Conservation (phyloP, 305 asterid genomes). For the Solanum chacoense region DNA sequence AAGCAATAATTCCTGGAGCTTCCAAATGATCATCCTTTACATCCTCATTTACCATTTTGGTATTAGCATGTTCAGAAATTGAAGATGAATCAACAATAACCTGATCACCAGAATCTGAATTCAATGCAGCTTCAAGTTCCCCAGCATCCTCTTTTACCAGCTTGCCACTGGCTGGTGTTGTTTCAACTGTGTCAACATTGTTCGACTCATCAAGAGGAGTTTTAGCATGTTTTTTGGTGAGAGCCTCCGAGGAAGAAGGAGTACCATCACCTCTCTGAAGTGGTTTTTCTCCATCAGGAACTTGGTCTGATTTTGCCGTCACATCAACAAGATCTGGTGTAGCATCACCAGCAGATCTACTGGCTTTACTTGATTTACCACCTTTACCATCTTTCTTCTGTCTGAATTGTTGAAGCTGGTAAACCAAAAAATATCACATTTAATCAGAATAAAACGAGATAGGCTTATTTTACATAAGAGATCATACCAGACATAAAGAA, state of each 20-base stretch:
- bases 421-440: neutral
- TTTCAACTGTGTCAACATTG: constrained; percentile 25
- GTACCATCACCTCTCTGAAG: constrained; percentile 17
- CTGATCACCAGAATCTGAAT: constrained; percentile 18
- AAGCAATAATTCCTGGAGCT: constrained; percentile 12
- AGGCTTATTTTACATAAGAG: neutral
- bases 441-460: neutral
- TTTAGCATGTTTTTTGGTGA: constrained; percentile 16
- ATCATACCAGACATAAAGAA: neutral
- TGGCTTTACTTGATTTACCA: constrained; percentile 45
- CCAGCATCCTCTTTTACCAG: constrained; percentile 29
- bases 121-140: constrained; percentile 6
- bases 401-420: constrained; percentile 91
- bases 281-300: constrained; percentile 35
- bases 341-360: constrained; percentile 50
- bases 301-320: constrained; percentile 18
- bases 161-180: constrained; percentile 16
- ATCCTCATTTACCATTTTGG: constrained; percentile 26
- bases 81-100: constrained; percentile 14
- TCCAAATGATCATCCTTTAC: constrained; percentile 14
- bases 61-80: constrained; percentile 20
- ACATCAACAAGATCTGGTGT: constrained; percentile 24
- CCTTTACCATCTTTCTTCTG: constrained; percentile 86
- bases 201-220: constrained; percentile 22
- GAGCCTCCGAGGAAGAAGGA: constrained; percentile 27